Evolutionary conservation across 1,284 basidiomycete species (phyloP).

Genomic region (Ceratobasidium sp.): DNA sequence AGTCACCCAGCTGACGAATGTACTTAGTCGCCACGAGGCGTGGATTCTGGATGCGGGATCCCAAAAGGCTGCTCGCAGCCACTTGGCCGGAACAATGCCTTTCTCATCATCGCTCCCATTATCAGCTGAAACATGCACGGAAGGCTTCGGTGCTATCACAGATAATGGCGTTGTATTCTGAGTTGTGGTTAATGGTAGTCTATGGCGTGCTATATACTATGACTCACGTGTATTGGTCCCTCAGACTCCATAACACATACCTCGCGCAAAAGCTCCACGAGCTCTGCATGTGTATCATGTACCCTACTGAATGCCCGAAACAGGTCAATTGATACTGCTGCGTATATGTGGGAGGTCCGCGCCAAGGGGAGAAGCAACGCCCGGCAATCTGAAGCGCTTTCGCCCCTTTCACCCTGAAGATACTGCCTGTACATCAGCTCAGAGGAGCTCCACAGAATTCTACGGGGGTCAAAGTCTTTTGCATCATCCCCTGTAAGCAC

Average conservation of each 20-base stretch:
- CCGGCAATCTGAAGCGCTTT: background rate
- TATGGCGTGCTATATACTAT: no score
- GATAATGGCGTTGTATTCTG: no score
- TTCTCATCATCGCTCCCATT: no score
- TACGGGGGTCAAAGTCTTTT: no score
- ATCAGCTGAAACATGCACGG: no score
- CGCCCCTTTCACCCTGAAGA: background rate
- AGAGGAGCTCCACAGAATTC: background rate
- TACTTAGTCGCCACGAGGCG: no score
- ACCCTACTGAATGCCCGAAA: background rate
- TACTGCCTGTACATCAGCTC: background rate
- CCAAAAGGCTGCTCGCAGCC: no score
- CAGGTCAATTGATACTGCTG: background rate
- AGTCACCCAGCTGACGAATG: background rate
- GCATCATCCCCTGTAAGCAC: background rate
- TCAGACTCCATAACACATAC: background rate
- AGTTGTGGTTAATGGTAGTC: no score
- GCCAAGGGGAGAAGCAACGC: background rate
- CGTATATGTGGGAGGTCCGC: background rate
- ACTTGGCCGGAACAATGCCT: no score
- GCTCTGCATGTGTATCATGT: background rate
- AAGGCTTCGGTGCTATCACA: no score
- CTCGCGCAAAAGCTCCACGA: background rate
- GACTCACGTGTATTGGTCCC: background rate
- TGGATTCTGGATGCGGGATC: no score